Base-by-base conservation (phyloP, 1,139 yeast species). In the Debaryomyces sp. region DNA sequence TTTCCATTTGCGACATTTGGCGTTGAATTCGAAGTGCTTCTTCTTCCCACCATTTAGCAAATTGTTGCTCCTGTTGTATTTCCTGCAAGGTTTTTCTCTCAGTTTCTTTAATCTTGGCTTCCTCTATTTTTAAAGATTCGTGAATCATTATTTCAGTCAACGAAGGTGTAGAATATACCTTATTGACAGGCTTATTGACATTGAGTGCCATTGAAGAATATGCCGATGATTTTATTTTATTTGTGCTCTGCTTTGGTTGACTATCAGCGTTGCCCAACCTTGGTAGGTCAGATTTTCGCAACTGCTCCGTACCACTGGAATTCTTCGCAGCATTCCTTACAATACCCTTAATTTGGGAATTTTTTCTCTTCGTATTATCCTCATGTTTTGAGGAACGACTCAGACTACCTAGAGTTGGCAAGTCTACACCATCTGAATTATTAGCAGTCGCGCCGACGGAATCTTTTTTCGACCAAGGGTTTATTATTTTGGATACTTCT, bases 1-100 rank as follows among this genome's bases (percentile, higher is more conserved):
- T 42, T 13, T 6, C 30, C 29, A 37, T 40, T 30, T 56, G 46
- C 40, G 62, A 67, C 71, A 77, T 67, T 55, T 73, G 79, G 45
- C 62, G 64, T 60, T 86, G 91, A 7, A 84, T 87, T 43, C 80
- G 69, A 18, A 71, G 71, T 35, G 87, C 75, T 59, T 89, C 96
- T 54, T 81, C 83, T 43, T 80, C 86, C 92, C 95, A 89, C 96
- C 96, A 89, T 52, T 69, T 75, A 17, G 84, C 88, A 68, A 89
- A 89, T 60, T 85, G 90, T 59, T 87, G 89, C 57, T 89, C 96
- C 56, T 84, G 84, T 63, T 85, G 90, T 45, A 88, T 79, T 53
- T 89, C 96, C 37, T 78, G 81, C 35, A 89, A 67, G 2, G 87
- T 77, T 52, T 70, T 77, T 33, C 65, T 55, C 44, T 68, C 69